Conservation (phyloP, 768 basidiomycete species). For the Mycena vitilis region DNA sequence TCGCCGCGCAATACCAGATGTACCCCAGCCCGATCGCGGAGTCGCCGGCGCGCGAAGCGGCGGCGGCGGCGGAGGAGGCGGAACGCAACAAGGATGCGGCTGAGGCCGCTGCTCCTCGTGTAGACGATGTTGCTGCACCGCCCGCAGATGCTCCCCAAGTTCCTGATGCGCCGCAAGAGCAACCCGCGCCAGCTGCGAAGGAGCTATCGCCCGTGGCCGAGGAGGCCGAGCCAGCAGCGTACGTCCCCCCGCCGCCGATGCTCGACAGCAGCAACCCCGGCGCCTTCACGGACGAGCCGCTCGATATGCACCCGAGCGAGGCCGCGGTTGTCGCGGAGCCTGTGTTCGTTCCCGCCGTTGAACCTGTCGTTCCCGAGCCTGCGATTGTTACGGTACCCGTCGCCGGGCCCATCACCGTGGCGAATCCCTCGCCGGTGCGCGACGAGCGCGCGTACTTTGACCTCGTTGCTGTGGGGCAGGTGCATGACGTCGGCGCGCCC, state of each 20-base stretch:
- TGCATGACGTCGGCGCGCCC: background rate
- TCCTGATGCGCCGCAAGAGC: background rate
- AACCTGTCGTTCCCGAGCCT: conserved; percentile 10
- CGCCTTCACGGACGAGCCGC: conserved; percentile 65
- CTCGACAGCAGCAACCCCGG: conserved; percentile 59
- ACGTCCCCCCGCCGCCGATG: conserved; percentile 52
- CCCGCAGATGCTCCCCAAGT: conserved; percentile 13
- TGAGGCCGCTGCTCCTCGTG: conserved; percentile 19
- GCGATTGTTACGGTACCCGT: no score
- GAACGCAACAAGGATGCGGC: conserved; percentile 47
- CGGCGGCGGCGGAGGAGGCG: conserved; percentile 47
- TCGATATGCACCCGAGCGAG: conserved; percentile 52
- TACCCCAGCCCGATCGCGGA: conserved; percentile 77
- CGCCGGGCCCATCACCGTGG: background rate
- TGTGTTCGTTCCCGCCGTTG: background rate
- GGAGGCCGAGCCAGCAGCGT: conserved; percentile 38
- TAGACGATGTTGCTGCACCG: conserved; percentile 28
- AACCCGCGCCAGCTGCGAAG: no score
- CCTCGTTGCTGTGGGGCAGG: conserved; percentile 5
- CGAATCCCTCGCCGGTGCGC: conserved; percentile 14
- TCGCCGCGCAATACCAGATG: conserved; percentile 37
- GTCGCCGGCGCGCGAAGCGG: conserved; percentile 71
- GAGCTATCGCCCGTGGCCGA: conserved; percentile 23
- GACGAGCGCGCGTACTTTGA: conserved; percentile 25
- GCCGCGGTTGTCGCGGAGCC: conserved; percentile 43